Percentiles rank a stretch among this genome's conserved stretches.
Conservation (phyloP, 371 early-diverging fungal species). For the Blyttiomyces sp. region DNA sequence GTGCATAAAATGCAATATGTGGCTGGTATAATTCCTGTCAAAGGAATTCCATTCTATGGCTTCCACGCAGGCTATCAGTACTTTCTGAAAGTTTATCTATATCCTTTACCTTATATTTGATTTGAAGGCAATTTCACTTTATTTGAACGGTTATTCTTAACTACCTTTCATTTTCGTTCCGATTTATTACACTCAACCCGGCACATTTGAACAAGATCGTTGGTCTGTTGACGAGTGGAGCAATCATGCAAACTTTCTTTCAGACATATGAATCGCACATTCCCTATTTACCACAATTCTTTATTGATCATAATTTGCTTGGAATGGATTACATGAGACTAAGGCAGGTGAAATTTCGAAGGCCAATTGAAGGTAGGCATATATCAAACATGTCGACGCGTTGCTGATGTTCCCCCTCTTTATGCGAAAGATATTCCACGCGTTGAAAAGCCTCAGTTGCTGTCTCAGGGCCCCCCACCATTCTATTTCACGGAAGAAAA, state of each 20-base stretch:
- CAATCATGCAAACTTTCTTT: slow-evolving; percentile 60
- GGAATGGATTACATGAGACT: slow-evolving; percentile 83
- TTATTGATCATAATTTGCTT: slow-evolving; percentile 87
- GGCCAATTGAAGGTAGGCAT: slow-evolving; percentile 15
- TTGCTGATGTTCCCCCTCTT: not conserved
- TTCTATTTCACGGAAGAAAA: not conserved
- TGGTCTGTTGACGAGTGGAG: slow-evolving; percentile 67
- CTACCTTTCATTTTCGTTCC: not conserved
- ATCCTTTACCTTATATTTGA: no score
- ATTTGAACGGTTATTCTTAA: not conserved
- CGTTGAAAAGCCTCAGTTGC: not conserved
- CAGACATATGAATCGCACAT: slow-evolving; percentile 86
- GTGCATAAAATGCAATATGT: slow-evolving; percentile 46
- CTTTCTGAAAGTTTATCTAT: slow-evolving; percentile 78
- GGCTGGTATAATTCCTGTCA: slow-evolving; percentile 64
- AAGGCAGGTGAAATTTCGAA: slow-evolving; percentile 36
- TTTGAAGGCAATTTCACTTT: not conserved
- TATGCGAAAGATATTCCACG: slow-evolving; percentile 3
- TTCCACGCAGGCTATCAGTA: slow-evolving; percentile 62
- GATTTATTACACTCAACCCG: slow-evolving; percentile 50
- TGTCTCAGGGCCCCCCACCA: not conserved
- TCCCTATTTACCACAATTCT: slow-evolving; percentile 84
- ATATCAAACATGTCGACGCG: not conserved
- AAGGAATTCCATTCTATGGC: slow-evolving; percentile 86
- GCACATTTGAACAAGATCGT: slow-evolving; percentile 52